Conservation (phyloP, 2,329 filamentous ascomycete genomes). For the Incumbomyces delicatus region DNA sequence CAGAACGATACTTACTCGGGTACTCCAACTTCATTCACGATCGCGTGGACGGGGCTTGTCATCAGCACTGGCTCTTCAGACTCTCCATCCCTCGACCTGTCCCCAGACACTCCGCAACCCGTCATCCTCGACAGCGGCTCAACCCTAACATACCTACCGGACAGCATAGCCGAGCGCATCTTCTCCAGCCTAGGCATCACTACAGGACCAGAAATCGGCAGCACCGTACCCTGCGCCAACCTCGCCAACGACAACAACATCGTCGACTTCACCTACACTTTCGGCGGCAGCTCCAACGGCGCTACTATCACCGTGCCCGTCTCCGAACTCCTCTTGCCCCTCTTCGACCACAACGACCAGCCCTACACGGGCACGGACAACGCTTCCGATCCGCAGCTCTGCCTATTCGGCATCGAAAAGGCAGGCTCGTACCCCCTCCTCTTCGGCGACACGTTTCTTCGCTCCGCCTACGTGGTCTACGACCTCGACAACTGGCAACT, state of each 20-base stretch:
- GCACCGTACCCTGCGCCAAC: constrained; percentile 33
- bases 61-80: constrained; percentile 11
- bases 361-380: constrained; percentile 37
- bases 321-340: constrained; percentile 52
- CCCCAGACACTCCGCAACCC: constrained; percentile 32
- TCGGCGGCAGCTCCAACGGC: constrained; percentile 34
- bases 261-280: constrained; percentile 37
- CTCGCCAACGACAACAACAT: constrained; percentile 28
- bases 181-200: constrained; percentile 48
- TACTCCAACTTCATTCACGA: constrained; percentile 34
- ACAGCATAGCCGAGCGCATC: constrained; percentile 45
- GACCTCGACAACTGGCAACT: constrained; percentile 64
- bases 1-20: constrained; percentile 42
- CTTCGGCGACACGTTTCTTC: constrained; percentile 64
- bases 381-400: constrained; percentile 33
- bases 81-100: constrained; percentile 31
- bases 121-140: constrained; percentile 67
- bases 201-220: constrained; percentile 30
- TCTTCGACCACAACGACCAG: constrained; percentile 28
- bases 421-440: constrained; percentile 48
- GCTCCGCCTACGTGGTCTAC: constrained; percentile 67
- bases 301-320: constrained; percentile 27
- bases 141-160: constrained; percentile 61
- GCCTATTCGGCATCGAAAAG: constrained; percentile 58
- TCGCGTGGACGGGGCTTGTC: constrained; percentile 35